Evolutionary conservation across 805 yeast species (phyloP), one percentile per base, ranked within the genome.

Genomic region (Kregervanrija delftensis): DNA sequence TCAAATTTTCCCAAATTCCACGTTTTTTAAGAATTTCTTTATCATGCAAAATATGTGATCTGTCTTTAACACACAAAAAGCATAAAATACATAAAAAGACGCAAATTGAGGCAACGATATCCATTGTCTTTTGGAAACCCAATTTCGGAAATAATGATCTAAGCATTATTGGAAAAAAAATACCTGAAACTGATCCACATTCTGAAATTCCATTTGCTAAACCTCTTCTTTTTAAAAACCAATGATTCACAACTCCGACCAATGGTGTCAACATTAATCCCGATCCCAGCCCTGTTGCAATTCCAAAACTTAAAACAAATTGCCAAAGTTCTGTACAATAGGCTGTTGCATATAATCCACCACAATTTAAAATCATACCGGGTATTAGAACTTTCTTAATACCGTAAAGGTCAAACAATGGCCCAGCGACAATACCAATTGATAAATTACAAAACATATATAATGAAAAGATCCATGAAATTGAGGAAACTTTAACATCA

Each of bases 401-500:
- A 3, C 91, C 91, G 42, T 73, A 72, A 47, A 74, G 63, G 57
- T 83, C 91, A 57, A 83, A 84, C 31, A 79, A 59, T 5, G 79
- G 75, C 14, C 82, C 62, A 0, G 57, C 51, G 4, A 60, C 37
- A 11, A 69, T 53, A 8, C 73, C 72, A 35, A 65, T 52, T n/a
- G 65, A 49, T 52, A 75, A 77, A 12, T 75, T 68, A 28, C 79
- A 59, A 35, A 79, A 75, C 51, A 76, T 64, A 53, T 71, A 76
- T 22, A 81, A 55, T 0, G 87, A 80, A 50, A 82, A 83, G 31
- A 82, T 72, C 89, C 89, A 82, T 2, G 85, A 74, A 10, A 81
- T 70, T 1, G 76, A 63, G 2, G 81, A 70, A 1, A 78, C 65
- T 8, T 66, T 57, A 4, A 67, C 66, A 42, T 70, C 57, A 0